A percentile compares a stretch with the other conserved stretches of the same genome.
Conservation (phyloP, 2,329 filamentous ascomycete genomes). For the Colletotrichum sidae region DNA sequence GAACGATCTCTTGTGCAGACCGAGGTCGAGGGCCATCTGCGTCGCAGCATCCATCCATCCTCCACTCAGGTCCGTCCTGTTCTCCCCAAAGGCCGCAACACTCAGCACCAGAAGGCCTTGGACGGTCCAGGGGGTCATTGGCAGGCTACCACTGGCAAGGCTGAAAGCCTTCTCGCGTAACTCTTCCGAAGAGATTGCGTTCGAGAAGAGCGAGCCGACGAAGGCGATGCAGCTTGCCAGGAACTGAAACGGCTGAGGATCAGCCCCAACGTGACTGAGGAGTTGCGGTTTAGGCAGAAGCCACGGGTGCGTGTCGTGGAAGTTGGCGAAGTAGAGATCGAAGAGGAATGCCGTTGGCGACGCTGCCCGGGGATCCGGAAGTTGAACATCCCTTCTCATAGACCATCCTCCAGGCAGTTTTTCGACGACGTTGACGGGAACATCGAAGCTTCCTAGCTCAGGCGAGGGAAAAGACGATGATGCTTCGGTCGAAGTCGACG, state of each 20-base stretch:
- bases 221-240: constrained; percentile 49
- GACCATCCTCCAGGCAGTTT: constrained; percentile 41
- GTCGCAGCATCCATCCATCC: constrained; percentile 45
- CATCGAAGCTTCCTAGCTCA: constrained; percentile 39
- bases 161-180: constrained; percentile 46
- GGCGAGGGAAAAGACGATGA: constrained; percentile 32
- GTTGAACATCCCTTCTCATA: constrained; percentile 35
- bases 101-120: constrained; percentile 48
- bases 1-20: constrained; percentile 48
- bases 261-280: constrained; percentile 18
- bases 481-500: constrained; percentile 5
- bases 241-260: constrained; percentile 41
- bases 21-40: constrained; percentile 47
- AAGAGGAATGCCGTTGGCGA: constrained; percentile 32
- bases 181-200: constrained; percentile 45
- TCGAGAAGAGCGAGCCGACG: constrained; percentile 51
- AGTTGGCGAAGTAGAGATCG: constrained; percentile 46
- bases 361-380: constrained; percentile 28
- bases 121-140: constrained; percentile 48
- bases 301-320: constrained; percentile 38
- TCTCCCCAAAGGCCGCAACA: constrained; percentile 46
- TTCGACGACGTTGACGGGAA: constrained; percentile 39
- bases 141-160: constrained; percentile 46
- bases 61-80: constrained; percentile 42
- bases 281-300: constrained; percentile 34